Percentiles rank a stretch among this genome's conserved stretches.
These are phyloP conservation scores for Antrodiella citrinella DNA, from an alignment of 768 basidiomycete species.

Conservation along the genomic window DNA sequence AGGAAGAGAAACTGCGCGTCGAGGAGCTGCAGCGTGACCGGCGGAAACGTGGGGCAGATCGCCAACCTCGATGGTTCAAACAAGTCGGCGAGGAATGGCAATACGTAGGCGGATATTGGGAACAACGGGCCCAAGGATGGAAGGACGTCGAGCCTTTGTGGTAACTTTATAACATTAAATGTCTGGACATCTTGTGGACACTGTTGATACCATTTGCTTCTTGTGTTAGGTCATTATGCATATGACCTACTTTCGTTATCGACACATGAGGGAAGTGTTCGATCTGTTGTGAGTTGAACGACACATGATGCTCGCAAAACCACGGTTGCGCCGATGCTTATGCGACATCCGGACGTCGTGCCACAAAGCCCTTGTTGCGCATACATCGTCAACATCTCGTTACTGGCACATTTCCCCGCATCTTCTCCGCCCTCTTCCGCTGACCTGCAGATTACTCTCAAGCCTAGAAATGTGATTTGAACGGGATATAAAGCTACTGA, in stretches of 20 bases:
- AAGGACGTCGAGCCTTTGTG: constrained; percentile 52
- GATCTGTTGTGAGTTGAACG: neutral
- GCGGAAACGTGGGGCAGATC: constrained; percentile 50
- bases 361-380: neutral
- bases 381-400: neutral
- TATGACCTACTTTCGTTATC: neutral
- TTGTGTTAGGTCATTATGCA: neutral
- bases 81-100: constrained; percentile 63
- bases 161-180: constrained; percentile 18
- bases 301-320: neutral
- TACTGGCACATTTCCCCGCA: constrained; percentile 19
- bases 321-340: constrained; percentile 3
- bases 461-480: too few relatives aligned
- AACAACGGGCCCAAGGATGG: constrained; percentile 60
- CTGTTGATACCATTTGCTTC: neutral
- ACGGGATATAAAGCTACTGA: too few relatives aligned
- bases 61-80: constrained; percentile 69
- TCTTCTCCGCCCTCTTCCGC: constrained; percentile 14
- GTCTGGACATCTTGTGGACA: neutral
- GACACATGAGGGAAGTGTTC: too few relatives aligned
- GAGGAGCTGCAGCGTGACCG: constrained; percentile 75
- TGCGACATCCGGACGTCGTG: neutral
- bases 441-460: too few relatives aligned
- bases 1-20: constrained; percentile 59
- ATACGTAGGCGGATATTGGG: constrained; percentile 81